Conservation (phyloP, 2,329 filamentous ascomycete genomes). For the Calonectria pseudoreteaudii region DNA sequence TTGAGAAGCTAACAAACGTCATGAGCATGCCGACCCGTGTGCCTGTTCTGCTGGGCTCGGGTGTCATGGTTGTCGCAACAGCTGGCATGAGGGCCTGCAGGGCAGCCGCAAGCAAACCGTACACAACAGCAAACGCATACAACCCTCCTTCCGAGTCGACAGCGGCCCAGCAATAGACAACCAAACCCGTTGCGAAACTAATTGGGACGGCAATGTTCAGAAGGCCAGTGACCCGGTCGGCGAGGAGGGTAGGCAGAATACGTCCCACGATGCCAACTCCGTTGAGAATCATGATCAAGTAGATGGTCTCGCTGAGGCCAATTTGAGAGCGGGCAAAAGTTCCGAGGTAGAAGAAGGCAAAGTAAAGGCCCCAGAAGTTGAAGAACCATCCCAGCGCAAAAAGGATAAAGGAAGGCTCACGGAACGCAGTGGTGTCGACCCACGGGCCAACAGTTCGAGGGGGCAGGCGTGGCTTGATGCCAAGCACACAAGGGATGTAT, state of each 20-base stretch:
- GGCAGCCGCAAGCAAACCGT: conserved; percentile 63
- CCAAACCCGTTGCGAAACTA: conserved; percentile 32
- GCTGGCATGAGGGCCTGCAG: conserved; percentile 65
- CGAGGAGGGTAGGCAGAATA: conserved; percentile 59
- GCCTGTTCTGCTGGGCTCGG: conserved; percentile 47
- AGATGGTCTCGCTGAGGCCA: conserved; percentile 34
- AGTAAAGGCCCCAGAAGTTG: conserved; percentile 51
- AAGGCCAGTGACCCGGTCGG: conserved; percentile 61
- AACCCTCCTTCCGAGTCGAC: conserved; percentile 39
- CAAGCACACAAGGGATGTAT: conserved; percentile 49
- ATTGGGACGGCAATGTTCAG: conserved; percentile 62
- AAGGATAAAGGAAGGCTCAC: conserved; percentile 51
- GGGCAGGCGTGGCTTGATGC: conserved; percentile 55
- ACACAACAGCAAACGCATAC: conserved; percentile 51
- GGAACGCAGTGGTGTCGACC: conserved; percentile 58
- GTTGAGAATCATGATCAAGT: conserved; percentile 60
- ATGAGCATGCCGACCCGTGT: conserved; percentile 52
- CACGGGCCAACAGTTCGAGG: conserved; percentile 53
- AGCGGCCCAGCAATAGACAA: conserved; percentile 47
- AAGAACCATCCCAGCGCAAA: conserved; percentile 50
- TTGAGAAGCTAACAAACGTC: conserved; percentile 44
- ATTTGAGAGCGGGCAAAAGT: conserved; percentile 57
- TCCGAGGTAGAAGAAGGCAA: conserved; percentile 62
- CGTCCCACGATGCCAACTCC: conserved; percentile 63
- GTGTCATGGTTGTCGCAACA: conserved; percentile 56